Base-by-base conservation (phyloP, 2,329 filamentous ascomycete genomes). In the Tolypocladium amazonense region DNA sequence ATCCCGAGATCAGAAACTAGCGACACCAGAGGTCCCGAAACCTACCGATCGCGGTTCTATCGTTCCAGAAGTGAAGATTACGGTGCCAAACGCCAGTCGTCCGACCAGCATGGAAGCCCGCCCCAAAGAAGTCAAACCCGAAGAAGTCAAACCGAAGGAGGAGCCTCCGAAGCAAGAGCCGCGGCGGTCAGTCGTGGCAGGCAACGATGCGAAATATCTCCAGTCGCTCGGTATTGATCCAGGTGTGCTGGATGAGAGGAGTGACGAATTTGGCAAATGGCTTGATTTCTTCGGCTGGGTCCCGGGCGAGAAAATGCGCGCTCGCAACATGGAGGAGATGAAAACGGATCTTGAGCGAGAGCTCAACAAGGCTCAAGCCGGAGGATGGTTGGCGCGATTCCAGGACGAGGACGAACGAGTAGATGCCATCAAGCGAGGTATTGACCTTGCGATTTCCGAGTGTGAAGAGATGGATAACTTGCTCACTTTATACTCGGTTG, bases 401-500 rank as follows among this genome's bases (percentile, higher is more conserved):
- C 79, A 93, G 65, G 89, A 94, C 65, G 92, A 96, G 67, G 93
- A 97, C 70, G 92, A 94, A 62, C 85, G 93, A 60, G 89, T 97
- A 2, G 88, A 91, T 60, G 88, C 89, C 33, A 90, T 99, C 65
- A 92, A 93, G 67, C 84, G 79, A 60, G 86, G 96, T 59, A 87
- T 99, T 59, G 93, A 99, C 70, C 82, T 88, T 64, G 89, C 92
- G n/a, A 92, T 99, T 67, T 83, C 87, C 25, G 94, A 99, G 75
- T 97, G 94, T 68, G 95, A 99, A 67, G 93, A 97, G 75, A 79
- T 99, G 60, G 94, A 99, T 71, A 95, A 95, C 61, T 80, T 99
- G 45, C 78, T 99, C 58, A 99, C 94, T 0, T 77, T 99, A 39
- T 99, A 99, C 73, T 90, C 90, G 55, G 94, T 97, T 33, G 94